These are phyloP conservation scores for Dothistroma pini DNA, from an alignment of 2,329 filamentous ascomycete genomes.

Conservation along the genomic window DNA sequence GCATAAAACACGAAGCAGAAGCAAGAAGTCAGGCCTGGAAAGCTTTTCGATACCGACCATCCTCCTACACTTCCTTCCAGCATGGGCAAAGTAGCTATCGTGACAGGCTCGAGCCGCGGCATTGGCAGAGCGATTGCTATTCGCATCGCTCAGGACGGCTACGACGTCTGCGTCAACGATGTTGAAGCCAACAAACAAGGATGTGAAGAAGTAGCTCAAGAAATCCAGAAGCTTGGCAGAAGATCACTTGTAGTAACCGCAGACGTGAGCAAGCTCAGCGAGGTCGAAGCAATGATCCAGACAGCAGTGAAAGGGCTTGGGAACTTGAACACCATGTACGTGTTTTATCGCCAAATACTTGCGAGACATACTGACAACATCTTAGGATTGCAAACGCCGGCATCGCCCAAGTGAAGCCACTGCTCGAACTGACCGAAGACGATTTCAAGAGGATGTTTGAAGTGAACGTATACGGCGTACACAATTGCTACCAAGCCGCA, in stretches of 20 bases:
- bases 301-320: constrained; percentile 53
- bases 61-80: background rate
- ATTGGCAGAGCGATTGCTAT: constrained; percentile 59
- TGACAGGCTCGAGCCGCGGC: constrained; percentile 37
- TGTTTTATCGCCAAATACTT: too few relatives aligned
- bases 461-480: constrained; percentile 63
- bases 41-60: background rate
- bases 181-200: constrained; percentile 51
- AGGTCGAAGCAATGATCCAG: constrained; percentile 54
- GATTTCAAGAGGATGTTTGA: constrained; percentile 59
- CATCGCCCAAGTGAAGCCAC: constrained; percentile 54
- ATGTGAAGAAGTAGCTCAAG: constrained; percentile 51
- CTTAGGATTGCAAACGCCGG: constrained; percentile 58
- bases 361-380: background rate
- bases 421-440: constrained; percentile 55
- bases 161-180: constrained; percentile 64
- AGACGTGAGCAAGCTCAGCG: constrained; percentile 56
- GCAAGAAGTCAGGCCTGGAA: background rate
- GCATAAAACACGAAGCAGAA: background rate
- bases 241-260: constrained; percentile 55
- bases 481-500: constrained; percentile 61
- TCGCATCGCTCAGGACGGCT: constrained; percentile 62
- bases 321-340: constrained; percentile 47
- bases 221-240: constrained; percentile 52
- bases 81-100: constrained; percentile 30